Evolutionary conservation across 1,284 basidiomycete genomes (phyloP), one percentile per base, ranked within the genome.

Genomic region (Cryptococcus hybrid): DNA sequence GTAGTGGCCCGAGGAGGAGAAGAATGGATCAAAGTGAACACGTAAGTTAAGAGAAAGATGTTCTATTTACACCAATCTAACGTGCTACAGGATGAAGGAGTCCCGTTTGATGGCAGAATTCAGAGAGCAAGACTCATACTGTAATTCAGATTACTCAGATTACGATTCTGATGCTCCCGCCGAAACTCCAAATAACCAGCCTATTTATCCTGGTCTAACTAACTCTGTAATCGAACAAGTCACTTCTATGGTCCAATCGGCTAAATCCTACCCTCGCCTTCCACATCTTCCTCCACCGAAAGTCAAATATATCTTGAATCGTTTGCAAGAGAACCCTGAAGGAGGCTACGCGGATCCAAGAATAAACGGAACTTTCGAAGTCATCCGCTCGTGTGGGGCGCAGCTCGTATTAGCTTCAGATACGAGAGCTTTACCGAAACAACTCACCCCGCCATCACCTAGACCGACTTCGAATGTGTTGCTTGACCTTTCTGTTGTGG

Each of bases 21-120:
- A 35, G 78, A 81, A 6, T 93, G 90, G 90, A 85, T 90, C 46
- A 83, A 90, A 64, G 84, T 92, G 39, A 92, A 92, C 77, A 92
- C 90, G 90, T 90, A 66, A 71, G 87, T 84, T 35, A 55, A 54
- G 52, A 13, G 7, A 15, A 2, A 11, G 18, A 18, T n/a, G 24
- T 42, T 7, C 44, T 36, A 49, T 40, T 34, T 8, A 38, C 6
- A 34, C n/a, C 13, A 13, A 36, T 18, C 12, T 37, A 40, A 1
- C 4, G 30, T 7, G 15, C 38, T 3, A 0, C 64, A 92, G 89
- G 7, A 85, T 87, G 9, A 91, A 88, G 66, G 88, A 88, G 58
- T 82, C 85, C 0, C 84, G 88, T 2, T 79, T 92, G 30, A 76
- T 88, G 12, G 83, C 87, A 34, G 90, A 92, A 70, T 87, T 92